These are phyloP conservation scores for Tylopilus balloui DNA, from an alignment of 768 basidiomycete species.

Conservation along the genomic window DNA sequence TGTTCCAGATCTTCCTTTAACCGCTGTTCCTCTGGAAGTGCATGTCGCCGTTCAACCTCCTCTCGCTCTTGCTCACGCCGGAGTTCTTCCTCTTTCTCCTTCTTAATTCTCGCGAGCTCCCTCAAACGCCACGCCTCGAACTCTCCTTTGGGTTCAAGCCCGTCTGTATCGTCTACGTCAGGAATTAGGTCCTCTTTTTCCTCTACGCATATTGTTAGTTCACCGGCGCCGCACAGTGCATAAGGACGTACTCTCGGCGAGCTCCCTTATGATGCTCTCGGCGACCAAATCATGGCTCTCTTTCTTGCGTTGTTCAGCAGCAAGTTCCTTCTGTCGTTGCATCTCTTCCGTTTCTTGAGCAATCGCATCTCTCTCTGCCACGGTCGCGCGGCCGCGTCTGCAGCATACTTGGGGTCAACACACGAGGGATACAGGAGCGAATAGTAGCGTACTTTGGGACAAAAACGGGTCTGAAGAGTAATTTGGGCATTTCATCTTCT, in stretches of 20 bases:
- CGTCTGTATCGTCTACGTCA: constrained; percentile 95
- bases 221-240: neutral
- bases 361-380: constrained; percentile 63
- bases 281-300: constrained; percentile 92
- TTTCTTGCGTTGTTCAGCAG: constrained; percentile 77
- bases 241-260: constrained; percentile 75
- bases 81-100: constrained; percentile 87
- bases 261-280: constrained; percentile 86
- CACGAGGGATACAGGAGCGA: neutral
- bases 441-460: constrained; percentile 74
- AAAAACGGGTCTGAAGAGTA: constrained; percentile 88
- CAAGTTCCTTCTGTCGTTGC: constrained; percentile 60
- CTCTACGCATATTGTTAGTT: constrained; percentile 45
- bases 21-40: constrained; percentile 89
- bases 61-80: constrained; percentile 79
- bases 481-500: constrained; percentile 72
- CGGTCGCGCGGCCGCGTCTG: constrained; percentile 73
- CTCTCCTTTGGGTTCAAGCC: constrained; percentile 80
- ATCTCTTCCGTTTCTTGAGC: constrained; percentile 75
- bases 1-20: constrained; percentile 88
- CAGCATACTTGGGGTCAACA: constrained; percentile 5
- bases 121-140: constrained; percentile 96
- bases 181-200: constrained; percentile 81
- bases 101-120: constrained; percentile 89
- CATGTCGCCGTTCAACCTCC: constrained; percentile 87